Evolutionary conservation across 164 flowering plant genomes (phyloP).

Genomic region (Stephania japonica): DNA sequence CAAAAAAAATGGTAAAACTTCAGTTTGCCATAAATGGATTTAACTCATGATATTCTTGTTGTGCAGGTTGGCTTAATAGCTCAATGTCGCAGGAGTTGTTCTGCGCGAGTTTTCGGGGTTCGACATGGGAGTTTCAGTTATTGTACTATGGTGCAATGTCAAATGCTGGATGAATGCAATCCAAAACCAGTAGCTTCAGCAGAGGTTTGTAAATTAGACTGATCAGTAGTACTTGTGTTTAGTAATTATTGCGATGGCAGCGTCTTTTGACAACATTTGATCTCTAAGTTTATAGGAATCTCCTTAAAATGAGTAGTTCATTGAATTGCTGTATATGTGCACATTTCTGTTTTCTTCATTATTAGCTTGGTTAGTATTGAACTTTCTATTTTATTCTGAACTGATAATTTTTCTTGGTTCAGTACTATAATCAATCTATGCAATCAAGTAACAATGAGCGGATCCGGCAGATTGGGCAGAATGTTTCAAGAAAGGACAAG

Average conservation of each 20-base stretch:
- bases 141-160: constrained; percentile 18
- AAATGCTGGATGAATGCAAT: constrained; percentile 2
- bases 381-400: not conserved
- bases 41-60: not conserved
- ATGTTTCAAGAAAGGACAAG: constrained; percentile 58
- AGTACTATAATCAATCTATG: constrained; percentile 12
- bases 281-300: not conserved
- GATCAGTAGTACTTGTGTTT: not conserved
- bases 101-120: constrained; percentile 5
- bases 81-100: constrained; percentile 15
- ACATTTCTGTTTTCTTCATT: not conserved
- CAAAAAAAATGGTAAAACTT: not conserved
- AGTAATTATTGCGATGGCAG: not conserved
- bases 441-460: constrained; percentile 15
- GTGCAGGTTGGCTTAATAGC: constrained; percentile 15
- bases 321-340: not conserved
- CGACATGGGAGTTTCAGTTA: constrained; percentile 15
- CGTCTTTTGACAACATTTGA: not conserved
- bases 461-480: constrained; percentile 37
- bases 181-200: constrained; percentile 5
- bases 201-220: constrained; percentile 12
- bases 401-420: constrained; percentile 15
- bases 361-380: not conserved
- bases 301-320: too few species aligned
- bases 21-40: not conserved